phyloP scores from a whole-genome alignment of 139 green algal genomes.

The Pycnococcus provasolii region DNA sequence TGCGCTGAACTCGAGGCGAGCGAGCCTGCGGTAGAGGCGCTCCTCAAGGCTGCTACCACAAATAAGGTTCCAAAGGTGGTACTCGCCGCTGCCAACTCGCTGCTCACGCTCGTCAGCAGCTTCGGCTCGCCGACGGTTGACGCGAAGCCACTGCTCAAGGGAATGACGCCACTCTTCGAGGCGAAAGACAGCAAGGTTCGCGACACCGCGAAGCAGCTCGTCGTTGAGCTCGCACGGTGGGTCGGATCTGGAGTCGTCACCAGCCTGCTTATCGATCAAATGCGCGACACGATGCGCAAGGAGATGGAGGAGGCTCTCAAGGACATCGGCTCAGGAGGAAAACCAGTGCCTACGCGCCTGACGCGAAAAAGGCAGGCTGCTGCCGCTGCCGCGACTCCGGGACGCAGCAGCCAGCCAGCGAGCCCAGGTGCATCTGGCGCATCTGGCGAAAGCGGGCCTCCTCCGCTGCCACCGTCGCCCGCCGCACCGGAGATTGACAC shows the following conservation, averaged over 20 bases:
- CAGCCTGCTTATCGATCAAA: slow-evolving; percentile 64
- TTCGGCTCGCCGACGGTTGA: slow-evolving; percentile 37
- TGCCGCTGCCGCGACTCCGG: not conserved
- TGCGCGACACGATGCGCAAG: slow-evolving; percentile 76
- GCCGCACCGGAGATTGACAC: slow-evolving; percentile 36
- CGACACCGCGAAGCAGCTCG: slow-evolving; percentile 67
- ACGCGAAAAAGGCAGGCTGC: not conserved
- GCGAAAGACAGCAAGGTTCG: slow-evolving; percentile 64
- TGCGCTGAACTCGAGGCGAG: slow-evolving; percentile 70
- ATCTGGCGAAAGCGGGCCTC: not conserved
- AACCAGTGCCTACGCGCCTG: not conserved
- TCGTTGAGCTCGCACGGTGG: slow-evolving; percentile 67
- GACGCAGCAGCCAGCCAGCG: not conserved
- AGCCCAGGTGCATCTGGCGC: not conserved
- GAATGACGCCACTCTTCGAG: slow-evolving; percentile 59
- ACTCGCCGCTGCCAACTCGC: slow-evolving; percentile 22
- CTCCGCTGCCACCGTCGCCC: not conserved
- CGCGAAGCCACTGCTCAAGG: slow-evolving; percentile 71
- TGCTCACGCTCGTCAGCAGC: not conserved
- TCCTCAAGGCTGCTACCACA: slow-evolving; percentile 6
- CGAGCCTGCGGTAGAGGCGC: slow-evolving; percentile 50
- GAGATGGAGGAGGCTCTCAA: slow-evolving; percentile 59
- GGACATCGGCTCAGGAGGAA: slow-evolving; percentile 9
- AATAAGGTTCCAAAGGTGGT: slow-evolving; percentile 25
- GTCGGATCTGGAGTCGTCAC: slow-evolving; percentile 58